Evolutionary conservation across 2,329 filamentous ascomycete genomes (phyloP).

Genomic region (Lecanosticta acicola): DNA sequence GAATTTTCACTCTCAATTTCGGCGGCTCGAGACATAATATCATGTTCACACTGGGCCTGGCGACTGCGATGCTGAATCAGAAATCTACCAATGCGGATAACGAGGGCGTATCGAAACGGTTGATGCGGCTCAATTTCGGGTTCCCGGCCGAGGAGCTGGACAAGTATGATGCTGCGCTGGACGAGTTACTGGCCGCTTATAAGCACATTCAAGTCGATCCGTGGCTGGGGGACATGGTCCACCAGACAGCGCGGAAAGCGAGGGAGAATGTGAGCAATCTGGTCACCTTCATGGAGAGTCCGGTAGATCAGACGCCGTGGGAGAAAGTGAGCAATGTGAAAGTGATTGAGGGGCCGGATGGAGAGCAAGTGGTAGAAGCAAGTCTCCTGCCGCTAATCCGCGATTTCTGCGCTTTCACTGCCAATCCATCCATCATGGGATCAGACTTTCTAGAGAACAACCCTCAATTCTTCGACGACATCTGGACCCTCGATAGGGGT

Average conservation of each 20-base stretch:
- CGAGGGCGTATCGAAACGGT: slow-evolving; percentile 22
- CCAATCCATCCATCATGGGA: slow-evolving; percentile 50
- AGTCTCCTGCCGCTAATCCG: slow-evolving; percentile 49
- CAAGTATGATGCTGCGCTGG: slow-evolving; percentile 33
- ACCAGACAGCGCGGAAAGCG: slow-evolving; percentile 35
- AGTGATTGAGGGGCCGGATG: slow-evolving; percentile 36
- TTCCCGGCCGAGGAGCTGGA: slow-evolving; percentile 34
- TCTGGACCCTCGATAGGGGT: slow-evolving; percentile 51
- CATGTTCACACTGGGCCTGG: slow-evolving; percentile 46
- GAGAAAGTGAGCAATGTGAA: slow-evolving; percentile 49
- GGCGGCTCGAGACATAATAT: slow-evolving; percentile 47
- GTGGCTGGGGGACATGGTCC: slow-evolving; percentile 40
- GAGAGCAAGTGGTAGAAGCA: slow-evolving; percentile 46
- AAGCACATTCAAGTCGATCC: slow-evolving; percentile 45
- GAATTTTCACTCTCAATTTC: slow-evolving; percentile 47
- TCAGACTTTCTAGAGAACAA: slow-evolving; percentile 48
- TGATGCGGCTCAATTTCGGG: slow-evolving; percentile 38
- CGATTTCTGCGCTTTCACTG: slow-evolving; percentile 51
- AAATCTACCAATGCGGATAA: slow-evolving; percentile 30
- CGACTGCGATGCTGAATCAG: slow-evolving; percentile 37
- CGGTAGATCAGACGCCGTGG: slow-evolving; percentile 59
- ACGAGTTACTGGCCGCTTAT: slow-evolving; percentile 32
- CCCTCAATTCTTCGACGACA: slow-evolving; percentile 49
- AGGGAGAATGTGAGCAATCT: slow-evolving; percentile 49
- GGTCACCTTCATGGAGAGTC: slow-evolving; percentile 54